A percentile compares a stretch with the other conserved stretches of the same genome.
These are phyloP conservation scores for Fusarium domesticum DNA, from an alignment of 2,329 filamentous ascomycete genomes.

Conservation along the genomic window DNA sequence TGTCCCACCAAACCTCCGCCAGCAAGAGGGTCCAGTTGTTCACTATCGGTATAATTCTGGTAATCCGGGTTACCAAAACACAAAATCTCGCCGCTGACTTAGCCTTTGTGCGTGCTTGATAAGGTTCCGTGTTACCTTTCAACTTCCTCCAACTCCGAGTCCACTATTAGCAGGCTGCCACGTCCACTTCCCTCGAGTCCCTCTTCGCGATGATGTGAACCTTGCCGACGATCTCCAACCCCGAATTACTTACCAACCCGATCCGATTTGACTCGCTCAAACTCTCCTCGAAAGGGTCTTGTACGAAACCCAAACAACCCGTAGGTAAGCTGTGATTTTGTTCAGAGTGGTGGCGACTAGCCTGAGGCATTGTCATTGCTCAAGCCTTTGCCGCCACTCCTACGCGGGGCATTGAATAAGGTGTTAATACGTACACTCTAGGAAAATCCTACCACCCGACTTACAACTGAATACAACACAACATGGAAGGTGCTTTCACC, in stretches of 20 bases:
- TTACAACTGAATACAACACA: slow-evolving; percentile 26
- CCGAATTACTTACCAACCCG: slow-evolving; percentile 26
- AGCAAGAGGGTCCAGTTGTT: slow-evolving; percentile 25
- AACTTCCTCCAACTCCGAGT: slow-evolving; percentile 6
- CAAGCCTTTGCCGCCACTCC: slow-evolving; percentile 18
- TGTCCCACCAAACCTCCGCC: slow-evolving; percentile 38
- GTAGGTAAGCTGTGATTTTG: slow-evolving; percentile 27
- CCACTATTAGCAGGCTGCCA: slow-evolving; percentile 12
- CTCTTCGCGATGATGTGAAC: slow-evolving; percentile 41
- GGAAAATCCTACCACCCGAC: slow-evolving; percentile 30
- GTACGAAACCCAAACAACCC: slow-evolving; percentile 24
- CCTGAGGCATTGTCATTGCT: slow-evolving; percentile 8
- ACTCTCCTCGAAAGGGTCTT: slow-evolving; percentile 21
- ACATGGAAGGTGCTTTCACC: slow-evolving; percentile 85
- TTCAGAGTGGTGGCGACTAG: slow-evolving; percentile 3
- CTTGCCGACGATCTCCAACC: slow-evolving; percentile 31
- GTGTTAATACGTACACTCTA: too few relatives aligned
- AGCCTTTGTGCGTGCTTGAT: slow-evolving; percentile 7
- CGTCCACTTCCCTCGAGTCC: slow-evolving; percentile 19
- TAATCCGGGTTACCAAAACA: slow-evolving; percentile 22
- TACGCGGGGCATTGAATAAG: slow-evolving; percentile 24
- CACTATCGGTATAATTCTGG: slow-evolving; percentile 28
- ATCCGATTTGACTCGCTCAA: slow-evolving; percentile 28
- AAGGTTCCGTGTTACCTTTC: slow-evolving; percentile 5
- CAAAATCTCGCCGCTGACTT: slow-evolving; percentile 19